These are phyloP conservation scores for Ophiostoma australiae DNA, from an alignment of 2,329 filamentous ascomycete genomes.

Conservation along the genomic window DNA sequence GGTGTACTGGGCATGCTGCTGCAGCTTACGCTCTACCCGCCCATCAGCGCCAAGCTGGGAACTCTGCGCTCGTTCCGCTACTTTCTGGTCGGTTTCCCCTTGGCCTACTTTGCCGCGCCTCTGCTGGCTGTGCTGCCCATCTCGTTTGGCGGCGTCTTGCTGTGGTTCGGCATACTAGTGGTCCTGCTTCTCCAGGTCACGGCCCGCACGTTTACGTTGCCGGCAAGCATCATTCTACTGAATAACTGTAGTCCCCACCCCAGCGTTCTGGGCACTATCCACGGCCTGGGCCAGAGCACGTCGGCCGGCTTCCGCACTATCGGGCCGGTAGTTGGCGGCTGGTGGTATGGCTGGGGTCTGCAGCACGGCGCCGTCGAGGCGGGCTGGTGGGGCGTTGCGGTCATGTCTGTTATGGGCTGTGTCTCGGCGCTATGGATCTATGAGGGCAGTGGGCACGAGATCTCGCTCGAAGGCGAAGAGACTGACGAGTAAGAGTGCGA, in stretches of 20 bases:
- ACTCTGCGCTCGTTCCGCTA: slow-evolving; percentile 61
- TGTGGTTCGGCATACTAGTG: slow-evolving; percentile 57
- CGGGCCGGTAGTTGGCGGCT: slow-evolving; percentile 47
- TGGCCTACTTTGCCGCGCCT: slow-evolving; percentile 63
- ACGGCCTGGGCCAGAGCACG: slow-evolving; percentile 41
- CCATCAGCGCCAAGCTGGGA: slow-evolving; percentile 58
- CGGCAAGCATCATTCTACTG: slow-evolving; percentile 53
- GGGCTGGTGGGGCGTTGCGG: slow-evolving; percentile 46
- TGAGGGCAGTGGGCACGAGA: slow-evolving; percentile 61
- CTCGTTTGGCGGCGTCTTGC: slow-evolving; percentile 42
- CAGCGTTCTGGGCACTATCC: slow-evolving; percentile 52
- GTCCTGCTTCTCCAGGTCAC: slow-evolving; percentile 59
- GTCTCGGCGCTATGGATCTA: slow-evolving; percentile 56
- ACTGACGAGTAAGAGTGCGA: not conserved
- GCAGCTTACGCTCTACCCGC: slow-evolving; percentile 64
- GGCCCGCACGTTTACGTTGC: slow-evolving; percentile 63
- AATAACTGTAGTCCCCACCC: slow-evolving; percentile 57
- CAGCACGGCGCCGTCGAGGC: slow-evolving; percentile 44
- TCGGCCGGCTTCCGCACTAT: slow-evolving; percentile 47
- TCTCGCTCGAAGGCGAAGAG: slow-evolving; percentile 47
- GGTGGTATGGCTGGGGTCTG: slow-evolving; percentile 44
- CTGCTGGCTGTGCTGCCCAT: slow-evolving; percentile 60
- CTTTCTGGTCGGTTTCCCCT: slow-evolving; percentile 61
- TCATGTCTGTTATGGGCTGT: slow-evolving; percentile 53
- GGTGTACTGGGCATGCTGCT: slow-evolving; percentile 64